Evolutionary conservation across 306 rosid species (phyloP).

Genomic region (Malus fusca): DNA sequence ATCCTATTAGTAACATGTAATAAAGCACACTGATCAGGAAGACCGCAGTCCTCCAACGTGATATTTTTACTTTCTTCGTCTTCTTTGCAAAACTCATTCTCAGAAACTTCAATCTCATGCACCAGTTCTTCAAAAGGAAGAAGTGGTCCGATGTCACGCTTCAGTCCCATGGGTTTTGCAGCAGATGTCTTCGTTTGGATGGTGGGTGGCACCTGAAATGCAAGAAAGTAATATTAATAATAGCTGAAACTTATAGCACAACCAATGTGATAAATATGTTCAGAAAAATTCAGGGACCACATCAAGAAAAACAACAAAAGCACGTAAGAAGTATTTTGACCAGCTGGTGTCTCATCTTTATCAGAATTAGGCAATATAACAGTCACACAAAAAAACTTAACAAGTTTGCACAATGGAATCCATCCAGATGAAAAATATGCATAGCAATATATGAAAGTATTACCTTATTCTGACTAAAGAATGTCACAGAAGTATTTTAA

Average conservation of each 20-base stretch:
- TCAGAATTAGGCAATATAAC: not conserved
- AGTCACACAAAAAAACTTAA: not conserved
- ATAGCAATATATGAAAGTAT: not conserved
- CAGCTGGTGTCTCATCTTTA: not conserved
- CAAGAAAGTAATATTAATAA: not conserved
- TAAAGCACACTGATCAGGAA: constrained; percentile 61
- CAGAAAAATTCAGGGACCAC: not conserved
- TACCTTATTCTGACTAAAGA: no score
- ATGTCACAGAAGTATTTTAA: no score
- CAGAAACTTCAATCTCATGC: constrained; percentile 34
- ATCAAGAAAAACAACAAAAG: not conserved
- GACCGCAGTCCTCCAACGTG: constrained; percentile 27
- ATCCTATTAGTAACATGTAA: constrained; percentile 79
- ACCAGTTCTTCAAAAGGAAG: constrained; percentile 67
- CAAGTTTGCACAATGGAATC: not conserved
- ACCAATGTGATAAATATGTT: not conserved
- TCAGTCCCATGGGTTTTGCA: constrained; percentile 28
- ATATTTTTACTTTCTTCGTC: constrained; percentile 33
- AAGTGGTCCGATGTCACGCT: constrained; percentile 61
- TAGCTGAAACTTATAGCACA: not conserved
- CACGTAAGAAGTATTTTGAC: not conserved
- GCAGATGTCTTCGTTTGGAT: constrained; percentile 46
- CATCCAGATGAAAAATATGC: not conserved
- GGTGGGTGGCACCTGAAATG: constrained; percentile 37
- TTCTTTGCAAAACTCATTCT: constrained; percentile 33